Base-by-base conservation (phyloP, 1,139 yeast species). In the Entelexis paramagnoliae region DNA sequence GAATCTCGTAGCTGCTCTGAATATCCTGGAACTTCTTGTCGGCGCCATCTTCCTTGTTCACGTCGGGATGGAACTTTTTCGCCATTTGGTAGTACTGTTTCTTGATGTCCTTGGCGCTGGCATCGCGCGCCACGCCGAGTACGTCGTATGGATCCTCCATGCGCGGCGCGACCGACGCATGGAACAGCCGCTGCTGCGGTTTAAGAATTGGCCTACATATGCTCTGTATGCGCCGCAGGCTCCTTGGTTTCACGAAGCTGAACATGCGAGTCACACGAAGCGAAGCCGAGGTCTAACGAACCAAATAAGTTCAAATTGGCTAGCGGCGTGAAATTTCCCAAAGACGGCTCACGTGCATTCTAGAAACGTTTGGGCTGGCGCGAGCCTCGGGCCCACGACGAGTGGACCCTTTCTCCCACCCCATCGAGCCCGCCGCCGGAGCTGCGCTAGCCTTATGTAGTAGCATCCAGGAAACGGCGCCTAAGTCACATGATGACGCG, bases 1-100 rank as follows among this genome's bases (percentile, higher is more conserved):
- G 73, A 47, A 91, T 78, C 68, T 91, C 99, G 64, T 93, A 91
- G 7, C 96, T 93, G 58, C 86, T 93, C 66, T 91, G 97, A 60
- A 91, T 78, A 63, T 86, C 88, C 64, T 91, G 97, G 69, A 91
- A 91, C 66, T 79, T 80, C 63, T 80, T 79, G 61, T 89, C 95
- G 0, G 97, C 94, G 30, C 78, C 93, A 38, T 79, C 77, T 59
- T 85, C 96, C 68, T 91, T 91, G 68, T 91, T 91, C 50, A 91
- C 86, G 71, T 91, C 99, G 1, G 99, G 99, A 68, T 91, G 99
- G 68, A 74, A 86, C 67, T 91, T 80, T 67, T 93, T 93, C 22
- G 96, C 98, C 58, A 91, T 72, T 63, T 87, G 84, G 66, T 88
- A 88, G 70, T 91, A 91, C 7, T 96, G 94, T 69, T 87, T 88